Conservation (phyloP, 768 basidiomycete genomes). For the Dictyophora rubrovolvata region DNA sequence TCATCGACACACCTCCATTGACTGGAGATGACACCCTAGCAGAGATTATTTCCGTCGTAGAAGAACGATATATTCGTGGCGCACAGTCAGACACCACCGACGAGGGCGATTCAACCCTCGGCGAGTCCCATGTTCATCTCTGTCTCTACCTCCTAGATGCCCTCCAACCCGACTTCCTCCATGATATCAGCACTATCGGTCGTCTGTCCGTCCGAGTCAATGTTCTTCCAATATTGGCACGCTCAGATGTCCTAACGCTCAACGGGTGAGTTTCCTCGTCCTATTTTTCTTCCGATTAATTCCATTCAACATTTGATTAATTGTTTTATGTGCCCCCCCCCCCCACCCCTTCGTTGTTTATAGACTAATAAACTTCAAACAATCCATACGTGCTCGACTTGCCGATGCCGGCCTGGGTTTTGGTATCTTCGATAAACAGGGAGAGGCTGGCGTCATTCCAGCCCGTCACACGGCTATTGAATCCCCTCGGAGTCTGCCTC, state of each 20-base stretch:
- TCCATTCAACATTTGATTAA: background rate
- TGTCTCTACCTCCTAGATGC: conserved; percentile 80
- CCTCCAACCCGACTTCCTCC: conserved; percentile 51
- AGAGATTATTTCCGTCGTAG: conserved; percentile 65
- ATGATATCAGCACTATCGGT: conserved; percentile 72
- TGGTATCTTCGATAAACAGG: conserved; percentile 76
- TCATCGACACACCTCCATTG: conserved; percentile 45
- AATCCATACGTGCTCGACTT: conserved; percentile 70
- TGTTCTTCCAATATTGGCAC: conserved; percentile 77
- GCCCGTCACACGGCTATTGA: conserved; percentile 37
- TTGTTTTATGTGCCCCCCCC: too few species aligned
- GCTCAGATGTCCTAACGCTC: conserved; percentile 72
- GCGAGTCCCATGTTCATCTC: conserved; percentile 78
- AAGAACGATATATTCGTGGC: conserved; percentile 61
- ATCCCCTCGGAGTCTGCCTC: conserved; percentile 15
- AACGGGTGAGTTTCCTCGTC: conserved; percentile 29
- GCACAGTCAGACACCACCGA: conserved; percentile 30
- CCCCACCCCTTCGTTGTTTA: background rate
- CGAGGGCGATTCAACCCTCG: conserved; percentile 49
- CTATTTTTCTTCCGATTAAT: background rate
- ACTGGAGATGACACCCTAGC: conserved; percentile 57
- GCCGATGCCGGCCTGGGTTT: conserved; percentile 82
- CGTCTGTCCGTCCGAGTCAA: conserved; percentile 75
- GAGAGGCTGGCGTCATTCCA: background rate
- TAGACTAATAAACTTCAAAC: conserved; percentile 63